Evolutionary conservation across 106 monocot species (phyloP).

Genomic region (Dendrobium nobile): DNA sequence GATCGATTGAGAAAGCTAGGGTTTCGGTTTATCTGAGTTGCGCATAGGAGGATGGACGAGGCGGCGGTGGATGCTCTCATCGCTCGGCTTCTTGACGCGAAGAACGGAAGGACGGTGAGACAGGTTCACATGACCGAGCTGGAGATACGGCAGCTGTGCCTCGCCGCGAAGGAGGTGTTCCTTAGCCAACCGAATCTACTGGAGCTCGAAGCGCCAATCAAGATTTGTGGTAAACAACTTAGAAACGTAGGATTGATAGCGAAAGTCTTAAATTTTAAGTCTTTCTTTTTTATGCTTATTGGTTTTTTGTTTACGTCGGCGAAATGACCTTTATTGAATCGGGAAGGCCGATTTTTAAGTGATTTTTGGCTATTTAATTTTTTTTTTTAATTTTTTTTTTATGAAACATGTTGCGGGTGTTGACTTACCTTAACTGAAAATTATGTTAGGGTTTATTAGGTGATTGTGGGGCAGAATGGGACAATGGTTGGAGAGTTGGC

Average conservation of each 20-base stretch:
- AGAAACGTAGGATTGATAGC: neutral
- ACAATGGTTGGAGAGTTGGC: neutral
- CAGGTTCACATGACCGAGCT: slow-evolving; percentile 29
- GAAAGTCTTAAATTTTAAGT: neutral
- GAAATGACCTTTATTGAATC: neutral
- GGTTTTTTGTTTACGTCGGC: neutral
- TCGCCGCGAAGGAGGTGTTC: slow-evolving; percentile 32
- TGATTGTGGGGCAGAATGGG: neutral
- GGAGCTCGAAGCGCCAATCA: slow-evolving; percentile 46
- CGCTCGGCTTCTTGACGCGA: slow-evolving; percentile 23
- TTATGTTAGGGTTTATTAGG: neutral
- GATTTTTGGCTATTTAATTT: neutral
- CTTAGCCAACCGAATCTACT: slow-evolving; percentile 33
- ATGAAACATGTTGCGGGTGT: neutral
- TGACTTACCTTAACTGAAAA: neutral
- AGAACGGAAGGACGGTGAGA: slow-evolving; percentile 21
- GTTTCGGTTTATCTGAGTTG: slow-evolving; percentile 16
- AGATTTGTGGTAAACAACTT: slow-evolving; percentile 22
- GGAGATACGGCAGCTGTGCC: slow-evolving; percentile 41
- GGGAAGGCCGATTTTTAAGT: neutral
- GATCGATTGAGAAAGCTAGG: neutral
- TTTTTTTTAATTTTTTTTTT: neutral
- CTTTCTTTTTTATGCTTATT: neutral
- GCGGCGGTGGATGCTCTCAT: slow-evolving; percentile 25
- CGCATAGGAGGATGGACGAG: slow-evolving; percentile 27